Base-by-base conservation (phyloP, 495 filamentous ascomycete genomes). In the Lasiosphaeriaceae sp. region DNA sequence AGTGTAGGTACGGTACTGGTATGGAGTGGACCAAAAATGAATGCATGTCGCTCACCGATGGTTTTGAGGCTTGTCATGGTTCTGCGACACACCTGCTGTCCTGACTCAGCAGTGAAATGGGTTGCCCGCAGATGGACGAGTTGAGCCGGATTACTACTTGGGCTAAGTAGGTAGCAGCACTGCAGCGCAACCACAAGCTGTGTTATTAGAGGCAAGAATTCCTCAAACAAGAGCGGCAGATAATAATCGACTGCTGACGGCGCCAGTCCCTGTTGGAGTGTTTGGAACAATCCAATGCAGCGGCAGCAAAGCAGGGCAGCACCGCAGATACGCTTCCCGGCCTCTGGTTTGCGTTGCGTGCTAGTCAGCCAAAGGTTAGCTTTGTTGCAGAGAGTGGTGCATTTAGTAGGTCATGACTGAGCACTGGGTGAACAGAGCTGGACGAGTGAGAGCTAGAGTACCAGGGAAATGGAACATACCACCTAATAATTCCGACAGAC, bases 81-180 rank as follows among this genome's bases (percentile, higher is more conserved):
- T 47, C 19, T 46, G 59, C 43, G 39, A 39, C 23, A 44, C 12
- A n/a, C n/a, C n/a, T n/a, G n/a, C 44, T 37, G 53, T 50, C 50
- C 63, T 66, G 60, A 66, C 60, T 66, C 63, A 66, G 63, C 63
- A 57, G 41, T 17, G 5, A 43, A 12, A 43, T 43, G 39, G 34
- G 39, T 14, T 43, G 12, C 14, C 39, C 1, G 34, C 9, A 43
- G 14, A 14, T 43, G 39, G 39, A n/a, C 1, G 39, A 31, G 12
- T 43, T 43, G 39, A 43, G 39, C 39, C 39, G 39, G 39, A 43
- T 43, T 43, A 43, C 39, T 43, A 43, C 39, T n/a, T 26, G 17
- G 37, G 11, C 21, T 14, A 26, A 12, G 7, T 43, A 43, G 16
- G 39, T 17, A 43, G 39, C 14, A 43, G 37, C 37, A 41, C 39